Evolutionary conservation across 1,284 basidiomycete species (phyloP), one percentile per base, ranked within the genome.

Genomic region (Filobasidium uniguttulatum): DNA sequence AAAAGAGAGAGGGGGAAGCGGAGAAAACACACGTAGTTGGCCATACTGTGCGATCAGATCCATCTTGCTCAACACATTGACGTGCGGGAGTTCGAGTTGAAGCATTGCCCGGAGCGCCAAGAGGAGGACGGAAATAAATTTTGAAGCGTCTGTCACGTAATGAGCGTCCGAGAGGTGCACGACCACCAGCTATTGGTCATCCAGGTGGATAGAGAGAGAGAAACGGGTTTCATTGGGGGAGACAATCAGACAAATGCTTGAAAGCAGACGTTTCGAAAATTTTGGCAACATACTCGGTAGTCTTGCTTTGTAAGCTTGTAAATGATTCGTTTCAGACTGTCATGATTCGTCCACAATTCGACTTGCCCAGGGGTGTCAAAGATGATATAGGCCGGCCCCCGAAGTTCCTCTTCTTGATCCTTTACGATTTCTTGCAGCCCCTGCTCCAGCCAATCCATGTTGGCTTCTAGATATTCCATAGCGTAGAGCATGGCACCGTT

Each of bases 331-430:
- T 83, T 91, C 61, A 93, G 70, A 65, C 83, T 88, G 30, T 82
- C 79, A 62, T 98, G 94, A 64, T 93, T 96, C 48, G 94, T 98
- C 69, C 85, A 89, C 37, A 99, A 73, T 68, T 99, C 94, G 43
- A 98, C 93, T 70, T 99, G 94, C 0, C 94, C 94, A 0, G 94
- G 93, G 5, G 96, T 77, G 68, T 99, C 94, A 66, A 99, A 94
- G 34, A 98, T 73, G 41, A 98, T 77, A 69, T 94, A 97, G 60
- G 55, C 61, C 12, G 40, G 37, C 17, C 49, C 53, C 20, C 46
- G 75, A 50, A 85, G 82, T 38, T 75, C 46, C 19, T 45, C 45
- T 17, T 49, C 47, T 10, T 40, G n/a, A 19, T 30, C 7, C 20
- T 41, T 17, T n/a, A 45, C 26, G 1, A 87, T 70, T 59, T 77